Evolutionary conservation across 768 basidiomycete species (phyloP).

Genomic region (Trametes gibbosa): DNA sequence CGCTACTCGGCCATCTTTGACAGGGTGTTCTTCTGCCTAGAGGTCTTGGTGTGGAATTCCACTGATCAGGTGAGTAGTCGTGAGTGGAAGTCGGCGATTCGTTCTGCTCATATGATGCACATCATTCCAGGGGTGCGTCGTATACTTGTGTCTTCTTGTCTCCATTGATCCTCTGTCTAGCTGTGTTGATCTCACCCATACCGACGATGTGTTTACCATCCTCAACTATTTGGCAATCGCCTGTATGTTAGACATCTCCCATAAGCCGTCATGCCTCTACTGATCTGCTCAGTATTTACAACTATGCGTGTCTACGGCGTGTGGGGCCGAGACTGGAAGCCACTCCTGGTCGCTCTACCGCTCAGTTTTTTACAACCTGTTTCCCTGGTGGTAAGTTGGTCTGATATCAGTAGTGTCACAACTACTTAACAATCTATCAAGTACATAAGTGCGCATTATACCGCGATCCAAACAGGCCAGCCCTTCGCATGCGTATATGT

Average conservation of each 20-base stretch:
- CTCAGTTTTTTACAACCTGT: constrained; percentile 5
- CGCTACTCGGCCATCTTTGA: constrained; percentile 1
- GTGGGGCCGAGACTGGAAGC: constrained; percentile 18
- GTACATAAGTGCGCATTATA: neutral
- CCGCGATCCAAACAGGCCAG: no score
- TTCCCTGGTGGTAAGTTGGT: constrained; percentile 3
- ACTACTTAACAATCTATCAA: neutral
- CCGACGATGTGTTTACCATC: no score
- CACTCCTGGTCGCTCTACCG: constrained; percentile 2
- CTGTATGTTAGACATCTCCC: no score
- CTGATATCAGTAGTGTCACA: neutral
- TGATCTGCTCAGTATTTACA: neutral
- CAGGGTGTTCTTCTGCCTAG: neutral
- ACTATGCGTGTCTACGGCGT: constrained; percentile 15
- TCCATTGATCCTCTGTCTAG: no score
- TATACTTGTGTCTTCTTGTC: no score
- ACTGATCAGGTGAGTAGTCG: neutral
- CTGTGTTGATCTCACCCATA: no score
- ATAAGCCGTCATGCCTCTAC: no score
- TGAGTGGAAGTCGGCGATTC: no score
- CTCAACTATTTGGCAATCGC: no score
- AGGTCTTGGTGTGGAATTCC: neutral
- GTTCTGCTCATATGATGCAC: neutral
- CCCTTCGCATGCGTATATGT: no score
- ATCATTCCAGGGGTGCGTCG: neutral